Evolutionary conservation across 202 grass and related monocot genomes (phyloP), one percentile per base, ranked within the genome.

Genomic region (Alloteropsis angusta): DNA sequence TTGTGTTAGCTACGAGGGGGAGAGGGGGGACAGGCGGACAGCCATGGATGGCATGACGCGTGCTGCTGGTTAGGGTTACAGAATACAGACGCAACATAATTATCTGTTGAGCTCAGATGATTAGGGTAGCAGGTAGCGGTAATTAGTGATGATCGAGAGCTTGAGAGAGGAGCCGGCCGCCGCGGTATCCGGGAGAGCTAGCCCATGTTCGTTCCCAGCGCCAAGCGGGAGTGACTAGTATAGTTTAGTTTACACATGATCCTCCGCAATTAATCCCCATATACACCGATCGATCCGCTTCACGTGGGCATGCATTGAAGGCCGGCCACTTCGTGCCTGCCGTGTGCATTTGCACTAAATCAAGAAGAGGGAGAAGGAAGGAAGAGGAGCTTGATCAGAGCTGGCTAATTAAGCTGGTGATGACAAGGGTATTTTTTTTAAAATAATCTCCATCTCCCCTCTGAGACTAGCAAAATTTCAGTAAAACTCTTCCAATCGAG

Each of bases 251-350:
- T 44, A 67, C 64, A 71, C 35, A 13, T 7, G 38, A 16, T 66
- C 42, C 38, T 47, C 16, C 11, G 15, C 35, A 36, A 36, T 36
- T 6, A 4, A 6, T 36, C 35, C 35, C 0, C 35, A 6, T 6
- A 36, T 36, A 4, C 10, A 26, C 42, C n/a, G 48, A n/a, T 64
- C 59, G 75, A 64, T 78, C 75, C 68, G 49, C 71, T 83, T 71
- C 84, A 85, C 56, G 77, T 93, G 90, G 90, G 81, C 87, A 84
- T 90, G 81, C 87, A 84, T 90, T 85, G 48, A 82, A 76, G 36
- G 67, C 84, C 67, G 36, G 67, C 84, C 67, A 84, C 69, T 88
- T 93, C 77, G 73, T 89, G 67, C 64, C n/a, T 65, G 25, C 44
- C 50, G 60, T 81, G 52, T 22, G 52, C 19, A 7, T 21, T 16